Conservation (phyloP, 1,284 basidiomycete species). For the Melampsora abietis-canadensis region DNA sequence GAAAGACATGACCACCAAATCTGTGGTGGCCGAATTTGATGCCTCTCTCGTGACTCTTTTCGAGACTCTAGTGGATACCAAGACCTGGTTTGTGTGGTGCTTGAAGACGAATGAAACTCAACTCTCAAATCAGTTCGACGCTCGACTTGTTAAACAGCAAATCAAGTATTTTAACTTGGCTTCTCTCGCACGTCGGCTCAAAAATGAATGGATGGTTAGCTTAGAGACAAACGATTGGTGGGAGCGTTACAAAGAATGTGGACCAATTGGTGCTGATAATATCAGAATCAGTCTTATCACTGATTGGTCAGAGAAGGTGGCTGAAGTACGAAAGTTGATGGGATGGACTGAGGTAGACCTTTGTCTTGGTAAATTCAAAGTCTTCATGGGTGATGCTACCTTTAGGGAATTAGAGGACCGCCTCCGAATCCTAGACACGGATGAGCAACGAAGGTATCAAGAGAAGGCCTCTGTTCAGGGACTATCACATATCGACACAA, state of each 20-base stretch:
- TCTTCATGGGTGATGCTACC: slow-evolving; percentile 80
- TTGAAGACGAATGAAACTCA: slow-evolving; percentile 92
- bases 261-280: slow-evolving; percentile 56
- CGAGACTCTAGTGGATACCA: slow-evolving; percentile 81
- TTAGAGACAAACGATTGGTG: slow-evolving; percentile 86
- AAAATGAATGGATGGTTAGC: slow-evolving; percentile 69
- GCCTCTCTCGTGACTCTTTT: slow-evolving; percentile 78
- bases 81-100: slow-evolving; percentile 88
- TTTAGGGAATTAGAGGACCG: slow-evolving; percentile 89
- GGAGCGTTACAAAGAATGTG: slow-evolving; percentile 64
- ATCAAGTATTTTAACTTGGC: slow-evolving; percentile 75
- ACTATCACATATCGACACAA: slow-evolving; percentile 65
- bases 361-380: slow-evolving; percentile 74
- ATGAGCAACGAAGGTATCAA: slow-evolving; percentile 63
- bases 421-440: slow-evolving; percentile 73
- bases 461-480: slow-evolving; percentile 66
- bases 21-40: slow-evolving; percentile 83
- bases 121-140: slow-evolving; percentile 87
- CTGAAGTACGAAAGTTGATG: slow-evolving; percentile 62
- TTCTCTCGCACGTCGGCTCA: slow-evolving; percentile 70
- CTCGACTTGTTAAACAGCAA: slow-evolving; percentile 84
- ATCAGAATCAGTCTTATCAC: slow-evolving; percentile 51
- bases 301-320: slow-evolving; percentile 53
- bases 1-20: slow-evolving; percentile 53
- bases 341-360: slow-evolving; percentile 69